Base-by-base conservation (phyloP, 495 filamentous ascomycete genomes). In the Stereocaulon alpinum region DNA sequence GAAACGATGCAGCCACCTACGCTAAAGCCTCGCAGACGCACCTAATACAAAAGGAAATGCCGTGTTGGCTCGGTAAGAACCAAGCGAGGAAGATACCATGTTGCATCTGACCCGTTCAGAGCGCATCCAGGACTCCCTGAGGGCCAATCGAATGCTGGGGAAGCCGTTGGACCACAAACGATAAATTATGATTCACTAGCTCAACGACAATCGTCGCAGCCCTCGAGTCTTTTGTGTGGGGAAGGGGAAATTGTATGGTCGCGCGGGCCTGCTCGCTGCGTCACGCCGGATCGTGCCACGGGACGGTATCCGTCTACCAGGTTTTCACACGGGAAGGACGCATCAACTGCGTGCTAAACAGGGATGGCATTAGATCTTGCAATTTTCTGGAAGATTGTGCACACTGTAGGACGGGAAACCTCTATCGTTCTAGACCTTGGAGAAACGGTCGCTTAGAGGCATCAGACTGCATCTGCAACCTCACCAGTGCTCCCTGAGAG, bases 311-410 rank as follows among this genome's bases (percentile, higher is more conserved):
- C 43, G 24, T 40, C 42, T 58, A 59, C 57, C 57, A 59, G 57
- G 57, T 59, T 59, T 59, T 37, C n/a, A 59, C 57, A 59, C 57
- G 57, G 57, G 57, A 55, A 59, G 49, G 48, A 42, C 40, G 57
- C 43, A 59, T 50, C 27, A 53, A 27, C 14, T 42, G 40, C 3
- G 30, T 60, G 40, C 42, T 14, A 52, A 11, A 24, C 30, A 41
- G 50, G 49, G 40, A 54, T 18, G 40, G 49, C 29, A 52, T 51
- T 24, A 48, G 17, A 51, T 40, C 37, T 51, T 51, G 24, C 37
- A 59, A 29, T 34, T 29, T 59, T 44, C 47, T 59, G 40, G 17
- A 9, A 41, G 20, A 34, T 51, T 14, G 14, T 15, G 29, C 18
- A 43, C 44, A 15, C 56, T 40, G 56, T 30, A n/a, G 32, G 48